phyloP scores from a whole-genome alignment of 441 rosid species.

The Flueggea neowawraea region DNA sequence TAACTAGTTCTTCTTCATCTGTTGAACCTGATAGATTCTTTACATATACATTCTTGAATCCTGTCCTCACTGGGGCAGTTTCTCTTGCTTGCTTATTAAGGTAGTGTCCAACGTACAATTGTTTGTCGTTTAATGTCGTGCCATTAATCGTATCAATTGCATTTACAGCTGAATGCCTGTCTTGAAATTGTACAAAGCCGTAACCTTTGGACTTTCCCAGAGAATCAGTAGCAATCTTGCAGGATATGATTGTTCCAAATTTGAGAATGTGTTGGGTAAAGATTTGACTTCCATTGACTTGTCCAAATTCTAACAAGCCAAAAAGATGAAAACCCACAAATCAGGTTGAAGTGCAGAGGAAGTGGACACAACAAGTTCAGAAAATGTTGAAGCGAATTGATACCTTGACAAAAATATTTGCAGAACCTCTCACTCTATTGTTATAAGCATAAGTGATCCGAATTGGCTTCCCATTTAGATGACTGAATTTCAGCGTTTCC shows the following conservation, averaged over 20 bases:
- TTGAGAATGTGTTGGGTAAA: constrained; percentile 56
- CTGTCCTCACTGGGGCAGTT: constrained; percentile 26
- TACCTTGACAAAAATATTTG: constrained; percentile 75
- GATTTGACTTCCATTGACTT: constrained; percentile 67
- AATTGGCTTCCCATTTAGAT: constrained; percentile 60
- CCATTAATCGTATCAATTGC: constrained; percentile 62
- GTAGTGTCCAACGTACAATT: constrained; percentile 73
- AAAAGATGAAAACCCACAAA: constrained; percentile 2
- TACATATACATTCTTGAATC: constrained; percentile 64
- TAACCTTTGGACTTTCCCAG: constrained; percentile 70
- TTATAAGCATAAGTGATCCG: constrained; percentile 69
- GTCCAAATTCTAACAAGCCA: constrained; percentile 51
- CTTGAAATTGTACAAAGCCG: constrained; percentile 63
- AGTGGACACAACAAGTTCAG: neutral
- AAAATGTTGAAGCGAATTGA: neutral
- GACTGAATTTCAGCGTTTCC: constrained; percentile 56
- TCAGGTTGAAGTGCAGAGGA: constrained; percentile 6
- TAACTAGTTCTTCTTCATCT: constrained; percentile 54
- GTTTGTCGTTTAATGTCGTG: constrained; percentile 67
- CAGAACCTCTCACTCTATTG: constrained; percentile 74
- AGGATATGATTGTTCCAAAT: constrained; percentile 67
- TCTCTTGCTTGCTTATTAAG: constrained; percentile 76
- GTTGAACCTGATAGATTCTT: constrained; percentile 63
- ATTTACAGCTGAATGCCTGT: constrained; percentile 53
- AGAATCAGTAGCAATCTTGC: constrained; percentile 66